Base-by-base conservation (phyloP, 2,329 filamentous ascomycete genomes). In the Diplodia sapinea region DNA sequence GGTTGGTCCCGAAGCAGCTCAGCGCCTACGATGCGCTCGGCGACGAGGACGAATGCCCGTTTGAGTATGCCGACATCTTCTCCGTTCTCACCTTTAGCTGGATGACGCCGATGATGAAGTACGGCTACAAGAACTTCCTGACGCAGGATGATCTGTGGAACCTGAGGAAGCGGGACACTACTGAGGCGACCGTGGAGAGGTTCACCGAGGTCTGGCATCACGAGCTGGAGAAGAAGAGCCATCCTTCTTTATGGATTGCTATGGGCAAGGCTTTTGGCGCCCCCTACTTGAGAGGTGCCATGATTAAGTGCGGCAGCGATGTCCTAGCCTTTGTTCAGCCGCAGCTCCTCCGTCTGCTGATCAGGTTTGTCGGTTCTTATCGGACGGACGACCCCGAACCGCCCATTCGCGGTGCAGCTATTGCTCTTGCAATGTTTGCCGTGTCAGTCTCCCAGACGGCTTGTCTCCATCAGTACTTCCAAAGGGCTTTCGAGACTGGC, bases 51-150 rank as follows among this genome's bases (percentile, higher is more conserved):
- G 89, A 91, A 78, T 91, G 89, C 67, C 91, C 91, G 0, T 89
- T 92, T 70, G 94, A 98, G 79, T 96, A 97, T 77, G 94, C 95
- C 13, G 93, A 94, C 69, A 85, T 98, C 64, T 99, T 99, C 81
- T 97, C 94, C 4, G 88, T 92, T 62, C 85, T 99, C 55, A 97
- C 94, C 0, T 99, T 99, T 79, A 90, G 91, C 66, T 99, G 95
- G 95, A 97, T 99, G 94, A 98, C 95, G 0, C 94, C 95, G 0
- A 82, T 99, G 87, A 99, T 99, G 95, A 93, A 89, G 76, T 90
- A 90, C 75, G 95, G 95, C 1, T 98, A 99, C 82, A 92, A 91
- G 75, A 88, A 94, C 68, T 99, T 89, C 77, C 84, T 99, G 70
- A 97, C 93, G 1, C 93, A 98, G 77, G 92, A 97, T 70, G 94